Percentiles rank a stretch among this genome's conserved stretches.
phyloP scores from a whole-genome alignment of 2,329 filamentous ascomycete genomes.

The Karstenula rhodostoma region DNA sequence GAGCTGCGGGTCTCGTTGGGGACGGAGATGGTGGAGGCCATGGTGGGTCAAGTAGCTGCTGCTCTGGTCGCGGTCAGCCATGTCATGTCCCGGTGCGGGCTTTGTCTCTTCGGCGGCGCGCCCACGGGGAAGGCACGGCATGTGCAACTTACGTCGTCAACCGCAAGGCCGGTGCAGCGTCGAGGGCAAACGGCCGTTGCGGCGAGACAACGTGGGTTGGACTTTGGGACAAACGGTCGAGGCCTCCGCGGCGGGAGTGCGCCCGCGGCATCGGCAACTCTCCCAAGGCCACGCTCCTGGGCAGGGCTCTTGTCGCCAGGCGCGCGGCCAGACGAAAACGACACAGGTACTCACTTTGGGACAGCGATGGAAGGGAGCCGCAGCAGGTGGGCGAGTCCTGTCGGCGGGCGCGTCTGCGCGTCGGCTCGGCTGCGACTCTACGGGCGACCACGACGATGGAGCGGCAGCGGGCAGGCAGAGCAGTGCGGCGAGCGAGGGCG shows the following conservation, averaged over 20 bases:
- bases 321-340: conserved; percentile 1
- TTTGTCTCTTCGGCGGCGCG: background rate
- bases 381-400: background rate
- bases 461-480: background rate
- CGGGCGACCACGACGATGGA: no score
- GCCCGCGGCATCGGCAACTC: conserved; percentile 12
- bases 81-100: conserved; percentile 8
- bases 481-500: background rate
- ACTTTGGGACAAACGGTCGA: conserved; percentile 4
- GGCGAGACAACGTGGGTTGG: conserved; percentile 1
- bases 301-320: conserved; percentile 1
- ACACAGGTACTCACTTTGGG: background rate
- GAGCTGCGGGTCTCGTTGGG: conserved; percentile 65
- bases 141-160: conserved; percentile 14
- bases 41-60: conserved; percentile 24
- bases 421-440: background rate
- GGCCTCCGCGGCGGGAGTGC: conserved; percentile 1
- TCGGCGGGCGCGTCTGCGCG: background rate
- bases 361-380: background rate
- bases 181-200: background rate
- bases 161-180: conserved; percentile 5
- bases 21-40: conserved; percentile 57
- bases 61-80: conserved; percentile 14
- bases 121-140: background rate
- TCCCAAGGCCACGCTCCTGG: conserved; percentile 15